Conservation (phyloP, 2,329 filamentous ascomycete species). For the Blastomyces percursus region DNA sequence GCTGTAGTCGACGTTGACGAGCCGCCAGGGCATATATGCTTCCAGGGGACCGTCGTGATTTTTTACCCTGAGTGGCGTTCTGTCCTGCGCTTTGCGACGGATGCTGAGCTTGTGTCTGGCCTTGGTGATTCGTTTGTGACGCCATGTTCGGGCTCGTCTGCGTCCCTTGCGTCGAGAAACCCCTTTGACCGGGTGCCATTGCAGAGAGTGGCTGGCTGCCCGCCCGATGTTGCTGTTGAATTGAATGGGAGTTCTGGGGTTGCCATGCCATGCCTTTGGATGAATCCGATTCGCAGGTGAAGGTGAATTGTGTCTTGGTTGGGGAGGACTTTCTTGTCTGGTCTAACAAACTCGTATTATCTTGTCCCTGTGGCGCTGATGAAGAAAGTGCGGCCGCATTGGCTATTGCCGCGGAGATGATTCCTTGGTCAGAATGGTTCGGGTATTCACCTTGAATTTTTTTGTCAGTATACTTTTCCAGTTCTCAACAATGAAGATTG, state of each 20-base stretch:
- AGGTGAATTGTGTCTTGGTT: slow-evolving; percentile 84
- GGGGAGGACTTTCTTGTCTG: slow-evolving; percentile 55
- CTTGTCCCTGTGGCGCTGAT: slow-evolving; percentile 52
- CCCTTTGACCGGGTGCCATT: slow-evolving; percentile 26
- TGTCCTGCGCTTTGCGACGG: slow-evolving; percentile 31
- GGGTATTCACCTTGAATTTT: slow-evolving; percentile 23
- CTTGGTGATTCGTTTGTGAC: slow-evolving; percentile 28
- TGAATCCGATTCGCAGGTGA: slow-evolving; percentile 85
- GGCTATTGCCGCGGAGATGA: slow-evolving; percentile 86
- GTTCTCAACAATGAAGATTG: slow-evolving; percentile 5
- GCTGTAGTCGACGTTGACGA: slow-evolving; percentile 62
- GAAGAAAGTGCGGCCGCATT: slow-evolving; percentile 63
- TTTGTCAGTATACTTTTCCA: slow-evolving; percentile 9
- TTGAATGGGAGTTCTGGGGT: slow-evolving; percentile 40
- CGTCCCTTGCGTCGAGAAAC: slow-evolving; percentile 43
- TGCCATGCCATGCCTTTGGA: slow-evolving; percentile 69
- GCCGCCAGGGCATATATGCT: slow-evolving; percentile 67
- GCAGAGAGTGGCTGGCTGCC: slow-evolving; percentile 26
- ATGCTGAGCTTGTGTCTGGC: slow-evolving; percentile 20
- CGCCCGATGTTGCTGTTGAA: slow-evolving; percentile 28
- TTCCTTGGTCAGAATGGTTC: slow-evolving; percentile 52
- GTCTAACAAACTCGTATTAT: slow-evolving; percentile 67
- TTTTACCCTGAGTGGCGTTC: slow-evolving; percentile 44
- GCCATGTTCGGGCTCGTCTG: slow-evolving; percentile 45
- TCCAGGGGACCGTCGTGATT: slow-evolving; percentile 54